A percentile compares a stretch with the other conserved stretches of the same genome.
These are phyloP conservation scores for Botrytis byssoidea DNA, from an alignment of 2,329 filamentous ascomycete species.

Conservation along the genomic window DNA sequence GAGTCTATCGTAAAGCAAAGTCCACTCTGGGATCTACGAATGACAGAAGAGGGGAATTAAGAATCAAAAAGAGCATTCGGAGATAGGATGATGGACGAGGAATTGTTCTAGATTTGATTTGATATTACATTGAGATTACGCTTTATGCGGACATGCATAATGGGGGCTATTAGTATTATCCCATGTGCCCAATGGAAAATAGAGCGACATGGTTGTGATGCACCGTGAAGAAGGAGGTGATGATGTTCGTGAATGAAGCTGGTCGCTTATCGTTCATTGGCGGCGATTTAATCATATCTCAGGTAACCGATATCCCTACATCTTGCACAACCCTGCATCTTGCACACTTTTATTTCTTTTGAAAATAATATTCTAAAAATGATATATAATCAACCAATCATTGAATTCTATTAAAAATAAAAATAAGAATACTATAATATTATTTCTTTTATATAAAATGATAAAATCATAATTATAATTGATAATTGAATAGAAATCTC, in stretches of 20 bases:
- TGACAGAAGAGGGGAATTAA: background rate
- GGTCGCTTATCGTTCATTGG: background rate
- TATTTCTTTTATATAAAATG: too few species aligned
- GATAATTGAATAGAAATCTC: too few species aligned
- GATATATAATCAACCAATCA: too few species aligned
- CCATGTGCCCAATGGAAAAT: background rate
- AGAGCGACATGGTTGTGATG: background rate
- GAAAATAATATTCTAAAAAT: too few species aligned
- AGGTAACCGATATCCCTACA: too few species aligned
- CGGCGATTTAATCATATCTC: too few species aligned
- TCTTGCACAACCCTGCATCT: too few species aligned
- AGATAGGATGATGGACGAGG: background rate
- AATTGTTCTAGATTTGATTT: background rate
- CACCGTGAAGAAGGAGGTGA: background rate
- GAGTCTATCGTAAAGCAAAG: background rate
- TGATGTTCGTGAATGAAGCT: background rate
- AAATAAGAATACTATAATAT: too few species aligned
- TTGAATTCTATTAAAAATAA: too few species aligned
- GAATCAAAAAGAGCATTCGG: background rate
- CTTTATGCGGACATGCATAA: background rate
- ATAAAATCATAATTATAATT: too few species aligned
- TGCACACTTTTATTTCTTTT: too few species aligned
- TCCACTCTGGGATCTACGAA: background rate
- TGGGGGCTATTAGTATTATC: background rate
- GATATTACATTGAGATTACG: background rate